These are phyloP conservation scores for Fusarium nelsonii DNA, from an alignment of 2,329 filamentous ascomycete genomes.

Conservation along the genomic window DNA sequence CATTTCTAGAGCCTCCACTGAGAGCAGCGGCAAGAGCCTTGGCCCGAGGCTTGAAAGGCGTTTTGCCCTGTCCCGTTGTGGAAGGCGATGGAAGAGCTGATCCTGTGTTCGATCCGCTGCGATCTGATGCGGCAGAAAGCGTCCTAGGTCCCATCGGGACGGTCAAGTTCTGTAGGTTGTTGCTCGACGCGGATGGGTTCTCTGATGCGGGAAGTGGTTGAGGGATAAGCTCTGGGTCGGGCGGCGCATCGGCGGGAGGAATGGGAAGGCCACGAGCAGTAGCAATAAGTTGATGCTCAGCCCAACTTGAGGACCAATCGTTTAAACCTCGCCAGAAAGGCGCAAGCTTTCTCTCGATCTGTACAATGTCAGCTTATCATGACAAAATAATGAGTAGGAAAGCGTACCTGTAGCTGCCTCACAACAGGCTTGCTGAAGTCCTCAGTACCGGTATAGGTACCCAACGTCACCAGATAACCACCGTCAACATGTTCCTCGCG, in stretches of 20 bases:
- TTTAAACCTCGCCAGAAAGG: slow-evolving; percentile 96
- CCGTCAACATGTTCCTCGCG: slow-evolving; percentile 94
- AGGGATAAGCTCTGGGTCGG: slow-evolving; percentile 72
- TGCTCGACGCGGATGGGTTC: slow-evolving; percentile 61
- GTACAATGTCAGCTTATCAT: slow-evolving; percentile 36
- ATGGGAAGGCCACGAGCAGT: slow-evolving; percentile 86
- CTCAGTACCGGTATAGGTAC: slow-evolving; percentile 90
- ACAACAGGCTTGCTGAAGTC: slow-evolving; percentile 93
- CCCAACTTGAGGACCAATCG: slow-evolving; percentile 89
- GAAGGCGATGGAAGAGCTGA: slow-evolving; percentile 67
- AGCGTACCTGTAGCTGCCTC: slow-evolving; percentile 85
- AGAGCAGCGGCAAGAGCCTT: slow-evolving; percentile 90
- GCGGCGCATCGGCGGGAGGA: slow-evolving; percentile 85
- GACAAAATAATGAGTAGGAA: background rate
- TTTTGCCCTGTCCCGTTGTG: slow-evolving; percentile 52
- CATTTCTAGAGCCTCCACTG: slow-evolving; percentile 78
- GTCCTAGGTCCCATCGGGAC: slow-evolving; percentile 84
- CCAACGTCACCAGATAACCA: slow-evolving; percentile 92
- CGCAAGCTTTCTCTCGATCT: slow-evolving; percentile 93
- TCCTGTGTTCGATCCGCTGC: slow-evolving; percentile 69
- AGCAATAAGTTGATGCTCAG: slow-evolving; percentile 94
- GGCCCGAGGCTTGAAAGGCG: slow-evolving; percentile 81
- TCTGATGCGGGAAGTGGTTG: slow-evolving; percentile 60
- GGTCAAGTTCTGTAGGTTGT: slow-evolving; percentile 77
- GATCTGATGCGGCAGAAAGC: slow-evolving; percentile 83